Evolutionary conservation across 2,329 filamentous ascomycete genomes (phyloP), one percentile per base, ranked within the genome.

Genomic region (Ophiostoma tasmaniense): DNA sequence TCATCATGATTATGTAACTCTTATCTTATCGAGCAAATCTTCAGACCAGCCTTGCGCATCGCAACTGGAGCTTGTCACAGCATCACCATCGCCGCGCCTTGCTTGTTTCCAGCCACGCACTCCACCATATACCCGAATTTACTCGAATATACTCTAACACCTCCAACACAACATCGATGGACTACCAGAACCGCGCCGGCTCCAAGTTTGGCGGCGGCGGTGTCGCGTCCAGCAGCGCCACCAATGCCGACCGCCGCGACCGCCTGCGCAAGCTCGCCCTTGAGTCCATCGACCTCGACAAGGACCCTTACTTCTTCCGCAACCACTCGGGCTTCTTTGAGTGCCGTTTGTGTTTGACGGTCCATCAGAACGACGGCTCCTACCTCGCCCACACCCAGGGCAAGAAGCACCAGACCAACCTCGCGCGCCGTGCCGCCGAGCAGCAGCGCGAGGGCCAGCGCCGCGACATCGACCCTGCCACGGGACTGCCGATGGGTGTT

Each of bases 291-390:
- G 94, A 98, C 82, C 91, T 98, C 72, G 95, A 98, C 81, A 98
- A 97, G 82, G 95, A 99, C 81, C 95, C 95, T 0, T 99, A 98
- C 86, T 97, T 98, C 84, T 99, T 99, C 89, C 96, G 96, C 80
- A 99, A 99, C 84, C 94, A 99, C 80, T 92, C 98, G 75, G 95
- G 95, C 76, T 95, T 90, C 76, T 99, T 97, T 80, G 95, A 99
- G 80, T 99, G 95, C 79, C 91, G 95, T 37, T 90, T 99, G 55
- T 99, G 95, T 77, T 84, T 99, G 33, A 99, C 95, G 0, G 94
- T 98, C 4, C 95, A 99, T 84, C 95, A 99, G 77, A 99, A 99
- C 79, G 95, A 99, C 82, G 95, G 95, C 72, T 97, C 93, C 65
- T 99, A 99, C 80, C 92, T 99, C 73, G 95, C 95, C 1, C 95